Base-by-base conservation (phyloP, 768 basidiomycete species). In the Tephrocybe sp. region DNA sequence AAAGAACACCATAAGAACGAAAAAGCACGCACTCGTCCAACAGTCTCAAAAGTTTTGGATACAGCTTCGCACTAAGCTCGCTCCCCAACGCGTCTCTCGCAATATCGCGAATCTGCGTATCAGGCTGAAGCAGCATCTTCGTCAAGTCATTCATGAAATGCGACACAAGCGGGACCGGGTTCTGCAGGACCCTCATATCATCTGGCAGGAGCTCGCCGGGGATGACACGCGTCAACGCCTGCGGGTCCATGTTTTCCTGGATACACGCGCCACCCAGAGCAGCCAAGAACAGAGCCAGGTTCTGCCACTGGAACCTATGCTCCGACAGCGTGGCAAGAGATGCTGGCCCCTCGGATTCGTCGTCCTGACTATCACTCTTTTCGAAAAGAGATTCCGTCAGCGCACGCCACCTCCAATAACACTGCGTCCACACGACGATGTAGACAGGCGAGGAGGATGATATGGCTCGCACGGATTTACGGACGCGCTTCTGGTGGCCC, bases 341-440 rank as follows among this genome's bases (percentile, higher is more conserved):
- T n/a, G 52, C 42, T 40, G 58, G 54, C 31, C 23, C 67, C 60
- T 51, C 65, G 61, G 26, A 26, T 3, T 5, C 62, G 64, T 17
- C 66, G 62, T 52, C 61, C 55, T 65, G 43, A 36, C 61, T 55
- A 58, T 74, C 72, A 16, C 62, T 64, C 16, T 69, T 48, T 13
- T 72, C 77, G 54, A 77, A 74, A 39, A 86, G 70, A 43, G 76
- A 69, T 60, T 88, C 87, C 12, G 80, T 80, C 39, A 92, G 66
- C 5, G 72, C 68, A 22, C 75, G 73, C 89, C 89, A 92, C 42
- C 89, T 74, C 71, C 78, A 84, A 64, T 85, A 92, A 53, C 82
- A 85, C 60, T 93, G 91, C 55, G 85, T 76, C 91, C 91, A 94
- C 2, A 89, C 85, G 0, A 86, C 87, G 17, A 87, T 71, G 46